Evolutionary conservation across 257 asterid genomes (phyloP).

Genomic region (Nicotiana undulata): DNA sequence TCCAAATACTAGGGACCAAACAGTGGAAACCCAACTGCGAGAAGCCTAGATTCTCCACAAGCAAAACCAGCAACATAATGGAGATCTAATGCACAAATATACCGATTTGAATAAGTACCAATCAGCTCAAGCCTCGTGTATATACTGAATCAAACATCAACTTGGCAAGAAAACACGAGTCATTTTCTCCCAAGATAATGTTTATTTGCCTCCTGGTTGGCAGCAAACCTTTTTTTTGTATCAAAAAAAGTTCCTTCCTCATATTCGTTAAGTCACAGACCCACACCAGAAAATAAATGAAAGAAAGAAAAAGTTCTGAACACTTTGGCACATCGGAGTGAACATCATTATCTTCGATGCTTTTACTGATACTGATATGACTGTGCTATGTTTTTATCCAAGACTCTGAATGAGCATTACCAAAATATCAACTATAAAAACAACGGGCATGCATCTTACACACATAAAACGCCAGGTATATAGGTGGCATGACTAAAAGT

Average conservation of each 20-base stretch:
- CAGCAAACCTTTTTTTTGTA: not conserved
- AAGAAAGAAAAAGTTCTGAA: not conserved
- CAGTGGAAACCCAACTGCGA: too few species aligned
- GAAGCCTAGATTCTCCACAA: too few species aligned
- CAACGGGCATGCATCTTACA: not conserved
- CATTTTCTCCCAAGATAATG: not conserved
- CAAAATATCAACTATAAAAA: not conserved
- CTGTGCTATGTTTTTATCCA: not conserved
- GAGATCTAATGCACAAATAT: not conserved
- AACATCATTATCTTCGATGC: not conserved
- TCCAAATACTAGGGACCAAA: too few species aligned
- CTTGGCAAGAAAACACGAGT: not conserved
- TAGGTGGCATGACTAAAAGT: not conserved
- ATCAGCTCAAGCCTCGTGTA: not conserved
- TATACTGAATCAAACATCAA: not conserved
- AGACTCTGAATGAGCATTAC: not conserved
- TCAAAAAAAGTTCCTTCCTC: not conserved
- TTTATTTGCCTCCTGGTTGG: not conserved
- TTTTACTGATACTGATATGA: not conserved
- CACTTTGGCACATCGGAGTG: not conserved
- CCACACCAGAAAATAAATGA: not conserved
- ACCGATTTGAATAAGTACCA: not conserved
- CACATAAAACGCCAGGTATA: not conserved
- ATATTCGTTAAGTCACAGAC: not conserved
- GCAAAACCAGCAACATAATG: not conserved